Base-by-base conservation (phyloP, 2,329 filamentous ascomycete genomes). In the Penicillium oxalicum region DNA sequence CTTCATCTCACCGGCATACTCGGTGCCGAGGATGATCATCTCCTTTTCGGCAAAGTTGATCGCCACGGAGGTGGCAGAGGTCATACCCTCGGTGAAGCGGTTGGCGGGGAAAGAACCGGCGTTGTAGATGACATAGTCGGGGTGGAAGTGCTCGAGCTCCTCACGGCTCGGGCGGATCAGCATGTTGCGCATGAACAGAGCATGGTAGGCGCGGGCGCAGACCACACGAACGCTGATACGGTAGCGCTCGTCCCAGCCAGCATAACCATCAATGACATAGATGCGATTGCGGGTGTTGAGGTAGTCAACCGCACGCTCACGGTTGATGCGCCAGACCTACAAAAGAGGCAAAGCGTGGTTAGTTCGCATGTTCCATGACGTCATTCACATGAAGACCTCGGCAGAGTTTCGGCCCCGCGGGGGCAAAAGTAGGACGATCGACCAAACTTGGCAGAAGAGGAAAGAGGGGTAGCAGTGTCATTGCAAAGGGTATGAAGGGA, bases 181-280 rank as follows among this genome's bases (percentile, higher is more conserved):
- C 93, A 98, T 98, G 81, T 98, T 98, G 70, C 91, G 88, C 93
- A 98, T 98, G 84, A 98, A 98, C 58, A 98, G 83, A 55, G 93
- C 93, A 81, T 98, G 93, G 81, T 98, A 98, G 74, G 93, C 93
- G 70, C 93, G 91, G 60, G 93, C 93, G 77, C 93, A 98, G 69
- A 98, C 91, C 58, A 98, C 91, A 67, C 93, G 91, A 64, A 98
- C 93, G 66, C 85, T 88, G 77, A 98, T 97, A 61, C 91, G 83
- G 80, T 98, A 98, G 73, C 93, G 91, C 78, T 94, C 86, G 65
- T 98, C 93, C 93, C 93, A 98, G 71, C 93, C 93, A 60, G 93
- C 93, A 70, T 86, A 98, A 58, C 93, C 93, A 71, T 98, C 93
- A 59, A 98, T 81, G 59, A 98, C 93, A 74, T 98, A 98, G 77